Evolutionary conservation across 768 basidiomycete genomes (phyloP), one percentile per base, ranked within the genome.

Genomic region (Aureoboletus auriporus): DNA sequence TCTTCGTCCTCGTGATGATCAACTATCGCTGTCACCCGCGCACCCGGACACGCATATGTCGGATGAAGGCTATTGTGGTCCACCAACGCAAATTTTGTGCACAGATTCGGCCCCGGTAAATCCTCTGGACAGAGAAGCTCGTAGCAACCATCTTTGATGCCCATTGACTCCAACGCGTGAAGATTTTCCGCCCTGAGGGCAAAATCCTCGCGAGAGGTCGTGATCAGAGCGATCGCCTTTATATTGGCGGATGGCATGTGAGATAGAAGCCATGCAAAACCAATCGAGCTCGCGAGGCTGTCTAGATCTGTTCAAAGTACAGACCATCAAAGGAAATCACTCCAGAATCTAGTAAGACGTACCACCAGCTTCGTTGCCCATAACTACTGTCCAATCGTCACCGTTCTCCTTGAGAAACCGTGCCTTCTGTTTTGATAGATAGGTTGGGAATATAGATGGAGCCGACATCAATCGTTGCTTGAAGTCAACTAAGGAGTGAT

Each of bases 321-420:
- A 17, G 45, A 45, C 34, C 30, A 50, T 48, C 16, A 10, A 26
- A 26, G 8, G 17, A 20, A 42, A 26, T 45, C 33, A 42, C 36
- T 23, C 6, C 3, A 28, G 38, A 31, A 13, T 23, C 37, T 5
- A 43, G 36, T 26, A 39, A 16, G 44, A 34, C 48, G 13, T 63
- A 94, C 95, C 95, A 60, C 94, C 94, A 12, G 95, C 92, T 68
- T 98, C 95, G 65, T 99, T 99, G 0, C 95, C 94, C 84, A 93
- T 89, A 0, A 84, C 86, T 6, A 96, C 74, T 0, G 81, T 86
- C 94, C 93, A 98, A 40, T 82, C 78, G 6, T 64, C 55, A 0
- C 72, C 76, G 35, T 75, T 73, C 42, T 83, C 86, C 14, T 58
- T 61, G 17, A 93, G 66, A 59, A 89, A 96, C 23, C 63, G 68